A percentile compares a stretch with the other conserved stretches of the same genome.
phyloP scores from a whole-genome alignment of 495 filamentous ascomycete genomes.

The Aspergillus biplanus region DNA sequence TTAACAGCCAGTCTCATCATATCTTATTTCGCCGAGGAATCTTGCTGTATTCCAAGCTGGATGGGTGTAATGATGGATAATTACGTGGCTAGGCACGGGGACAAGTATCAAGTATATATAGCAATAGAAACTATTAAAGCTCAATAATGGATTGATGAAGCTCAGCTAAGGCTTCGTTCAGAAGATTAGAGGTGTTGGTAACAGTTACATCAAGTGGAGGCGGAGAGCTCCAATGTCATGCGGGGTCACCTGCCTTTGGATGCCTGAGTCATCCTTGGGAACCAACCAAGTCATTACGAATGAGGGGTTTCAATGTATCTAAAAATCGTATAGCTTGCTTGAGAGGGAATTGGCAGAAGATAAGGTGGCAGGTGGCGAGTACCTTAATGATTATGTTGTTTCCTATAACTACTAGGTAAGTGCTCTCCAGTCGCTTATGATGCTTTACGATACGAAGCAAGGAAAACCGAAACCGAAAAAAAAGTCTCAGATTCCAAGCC shows the following conservation, averaged over 20 bases:
- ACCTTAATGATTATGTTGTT: background rate
- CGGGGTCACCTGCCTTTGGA: conserved; percentile 4
- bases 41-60: too few species aligned
- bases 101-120: background rate
- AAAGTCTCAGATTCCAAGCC: conserved; percentile 18
- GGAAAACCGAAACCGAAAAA: conserved; percentile 6
- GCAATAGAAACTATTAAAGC: background rate
- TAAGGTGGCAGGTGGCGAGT: background rate
- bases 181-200: background rate
- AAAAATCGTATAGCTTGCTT: background rate
- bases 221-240: conserved; percentile 9
- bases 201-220: background rate
- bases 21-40: background rate
- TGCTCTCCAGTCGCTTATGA: too few species aligned
- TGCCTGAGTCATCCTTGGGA: conserved; percentile 9
- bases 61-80: too few species aligned
- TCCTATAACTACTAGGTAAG: background rate
- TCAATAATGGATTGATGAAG: too few species aligned
- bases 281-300: background rate
- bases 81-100: background rate
- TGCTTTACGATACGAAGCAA: background rate
- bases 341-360: background rate
- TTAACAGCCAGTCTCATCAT: background rate
- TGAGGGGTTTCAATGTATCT: background rate
- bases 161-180: too few species aligned